These are phyloP conservation scores for Botrytis paeoniae DNA, from an alignment of 2,329 filamentous ascomycete genomes.

Conservation along the genomic window DNA sequence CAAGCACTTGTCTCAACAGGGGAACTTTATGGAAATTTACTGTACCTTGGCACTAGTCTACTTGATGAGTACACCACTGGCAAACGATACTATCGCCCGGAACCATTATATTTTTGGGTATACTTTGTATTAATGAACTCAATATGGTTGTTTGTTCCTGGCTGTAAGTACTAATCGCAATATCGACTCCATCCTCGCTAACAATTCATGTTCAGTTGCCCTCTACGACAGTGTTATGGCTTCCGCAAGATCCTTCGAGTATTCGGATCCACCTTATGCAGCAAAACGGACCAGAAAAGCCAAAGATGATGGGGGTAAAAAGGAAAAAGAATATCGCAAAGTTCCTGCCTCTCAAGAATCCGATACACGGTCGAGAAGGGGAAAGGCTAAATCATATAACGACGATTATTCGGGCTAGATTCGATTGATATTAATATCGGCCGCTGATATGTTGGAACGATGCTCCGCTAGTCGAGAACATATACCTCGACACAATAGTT, in stretches of 20 bases:
- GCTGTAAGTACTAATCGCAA: conserved; percentile 42
- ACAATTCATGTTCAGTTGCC: conserved; percentile 15
- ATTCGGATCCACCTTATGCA: neutral
- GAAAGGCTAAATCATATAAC: conserved; percentile 2
- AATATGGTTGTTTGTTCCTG: conserved; percentile 58
- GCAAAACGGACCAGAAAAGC: neutral
- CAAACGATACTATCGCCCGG: conserved; percentile 54
- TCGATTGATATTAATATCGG: too few relatives aligned
- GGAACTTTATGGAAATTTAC: conserved; percentile 48
- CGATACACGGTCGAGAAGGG: conserved; percentile 3
- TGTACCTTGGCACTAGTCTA: conserved; percentile 60
- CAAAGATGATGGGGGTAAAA: conserved; percentile 4
- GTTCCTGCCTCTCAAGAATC: conserved; percentile 6
- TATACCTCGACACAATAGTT: neutral
- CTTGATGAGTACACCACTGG: conserved; percentile 47
- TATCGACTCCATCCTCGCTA: neutral
- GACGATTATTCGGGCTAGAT: conserved; percentile 8
- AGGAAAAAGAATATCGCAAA: conserved; percentile 7
- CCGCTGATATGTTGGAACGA: too few relatives aligned
- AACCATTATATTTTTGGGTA: conserved; percentile 60
- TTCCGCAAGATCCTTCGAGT: conserved; percentile 29
- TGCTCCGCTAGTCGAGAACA: neutral
- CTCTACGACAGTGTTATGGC: conserved; percentile 30
- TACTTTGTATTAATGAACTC: conserved; percentile 61
- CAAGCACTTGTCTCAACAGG: conserved; percentile 43